These are phyloP conservation scores for Euphorbia pulcherrima DNA, from an alignment of 345 rosid species.

Conservation along the genomic window DNA sequence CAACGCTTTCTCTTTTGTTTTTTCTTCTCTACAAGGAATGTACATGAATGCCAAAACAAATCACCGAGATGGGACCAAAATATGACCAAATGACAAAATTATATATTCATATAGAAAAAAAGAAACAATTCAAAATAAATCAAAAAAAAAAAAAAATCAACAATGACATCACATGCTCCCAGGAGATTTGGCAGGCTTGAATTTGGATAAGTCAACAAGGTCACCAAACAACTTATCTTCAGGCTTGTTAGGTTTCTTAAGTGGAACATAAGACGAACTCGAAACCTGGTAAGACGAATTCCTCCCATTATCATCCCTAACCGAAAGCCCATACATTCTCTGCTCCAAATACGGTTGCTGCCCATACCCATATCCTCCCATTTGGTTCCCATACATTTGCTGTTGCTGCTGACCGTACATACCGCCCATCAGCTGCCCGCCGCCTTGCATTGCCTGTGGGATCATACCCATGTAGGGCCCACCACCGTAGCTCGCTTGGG, in stretches of 20 bases:
- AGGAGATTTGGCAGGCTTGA: slow-evolving; percentile 64
- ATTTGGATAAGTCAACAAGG: slow-evolving; percentile 83
- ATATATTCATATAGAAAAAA: slow-evolving; percentile 21
- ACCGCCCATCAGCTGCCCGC: slow-evolving; percentile 39
- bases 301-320: slow-evolving; percentile 24
- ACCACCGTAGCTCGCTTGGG: slow-evolving; percentile 53
- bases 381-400: slow-evolving; percentile 48
- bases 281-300: slow-evolving; percentile 50
- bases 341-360: slow-evolving; percentile 71
- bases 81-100: slow-evolving; percentile 11
- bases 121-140: slow-evolving; percentile 8
- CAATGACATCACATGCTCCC: slow-evolving; percentile 65
- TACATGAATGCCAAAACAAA: slow-evolving; percentile 47
- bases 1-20: background rate
- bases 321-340: slow-evolving; percentile 52
- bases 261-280: slow-evolving; percentile 49
- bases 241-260: slow-evolving; percentile 45
- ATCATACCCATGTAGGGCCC: slow-evolving; percentile 57
- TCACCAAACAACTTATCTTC: slow-evolving; percentile 89
- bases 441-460: slow-evolving; percentile 47
- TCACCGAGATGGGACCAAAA: slow-evolving; percentile 22
- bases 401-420: slow-evolving; percentile 62
- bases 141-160: background rate
- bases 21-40: slow-evolving; percentile 43
- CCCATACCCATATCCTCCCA: slow-evolving; percentile 69